Percentiles rank a stretch among this genome's conserved stretches.
Conservation (phyloP, 371 early-diverging fungal species). For the Mucor velutinosus region DNA sequence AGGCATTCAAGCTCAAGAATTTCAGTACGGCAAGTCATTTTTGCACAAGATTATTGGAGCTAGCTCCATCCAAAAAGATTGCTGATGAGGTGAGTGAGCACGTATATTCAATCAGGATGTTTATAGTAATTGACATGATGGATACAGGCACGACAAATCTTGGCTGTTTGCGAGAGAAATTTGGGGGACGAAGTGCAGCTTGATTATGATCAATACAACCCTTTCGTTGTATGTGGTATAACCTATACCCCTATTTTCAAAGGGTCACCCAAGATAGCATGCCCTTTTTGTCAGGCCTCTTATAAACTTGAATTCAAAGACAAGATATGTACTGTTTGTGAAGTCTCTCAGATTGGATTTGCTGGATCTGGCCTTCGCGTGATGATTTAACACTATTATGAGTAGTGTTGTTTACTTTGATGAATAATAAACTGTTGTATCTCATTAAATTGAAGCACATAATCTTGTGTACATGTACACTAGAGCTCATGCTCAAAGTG, state of each 20-base stretch:
- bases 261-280: slow-evolving; percentile 72
- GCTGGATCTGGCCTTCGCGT: not conserved
- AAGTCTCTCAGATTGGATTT: slow-evolving; percentile 66
- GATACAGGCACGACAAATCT: not conserved
- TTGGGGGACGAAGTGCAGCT: slow-evolving; percentile 78
- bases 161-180: slow-evolving; percentile 73
- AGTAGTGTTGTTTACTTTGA: too few relatives aligned
- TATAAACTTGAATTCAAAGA: slow-evolving; percentile 80
- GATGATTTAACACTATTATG: not conserved
- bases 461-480: too few relatives aligned
- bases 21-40: not conserved
- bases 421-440: too few relatives aligned
- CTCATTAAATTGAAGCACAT: too few relatives aligned
- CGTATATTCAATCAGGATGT: not conserved
- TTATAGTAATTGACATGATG: not conserved
- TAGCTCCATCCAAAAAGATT: not conserved
- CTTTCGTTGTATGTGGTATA: slow-evolving; percentile 82
- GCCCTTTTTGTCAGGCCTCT: slow-evolving; percentile 87
- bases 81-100: not conserved
- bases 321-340: slow-evolving; percentile 84
- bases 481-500: too few relatives aligned
- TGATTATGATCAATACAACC: slow-evolving; percentile 91
- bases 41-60: not conserved
- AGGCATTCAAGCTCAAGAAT: not conserved
- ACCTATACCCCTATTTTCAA: slow-evolving; percentile 87